Evolutionary conservation across 257 asterid genomes (phyloP).

Genomic region (Ballota nigra): DNA sequence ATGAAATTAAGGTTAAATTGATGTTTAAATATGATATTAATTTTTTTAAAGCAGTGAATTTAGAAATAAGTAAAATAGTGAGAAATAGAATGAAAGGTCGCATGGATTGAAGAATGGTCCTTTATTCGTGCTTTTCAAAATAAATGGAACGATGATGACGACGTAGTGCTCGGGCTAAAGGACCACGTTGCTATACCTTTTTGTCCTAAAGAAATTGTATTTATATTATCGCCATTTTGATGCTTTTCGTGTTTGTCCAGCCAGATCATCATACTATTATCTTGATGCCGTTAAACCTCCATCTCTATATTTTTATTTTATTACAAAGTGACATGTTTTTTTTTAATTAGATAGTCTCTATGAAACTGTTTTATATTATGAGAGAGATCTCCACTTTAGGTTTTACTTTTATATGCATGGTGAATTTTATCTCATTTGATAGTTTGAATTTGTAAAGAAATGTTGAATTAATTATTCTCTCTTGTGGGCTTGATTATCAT

Average conservation of each 20-base stretch:
- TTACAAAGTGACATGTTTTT: background rate
- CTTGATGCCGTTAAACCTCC: slow-evolving; percentile 17
- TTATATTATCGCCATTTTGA: slow-evolving; percentile 11
- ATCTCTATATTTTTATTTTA: background rate
- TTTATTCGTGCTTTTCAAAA: slow-evolving; percentile 30
- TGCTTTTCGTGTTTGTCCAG: slow-evolving; percentile 25
- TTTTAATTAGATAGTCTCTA: no score
- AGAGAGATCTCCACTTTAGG: no score
- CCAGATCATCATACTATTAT: slow-evolving; percentile 11
- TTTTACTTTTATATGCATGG: no score
- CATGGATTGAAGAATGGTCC: slow-evolving; percentile 28
- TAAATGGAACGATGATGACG: slow-evolving; percentile 38
- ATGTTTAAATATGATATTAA: no score
- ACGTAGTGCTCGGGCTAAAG: slow-evolving; percentile 34
- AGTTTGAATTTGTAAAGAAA: no score
- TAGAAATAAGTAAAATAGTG: background rate
- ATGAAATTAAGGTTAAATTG: no score
- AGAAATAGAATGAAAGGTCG: slow-evolving; percentile 16
- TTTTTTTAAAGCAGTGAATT: background rate
- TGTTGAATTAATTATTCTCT: no score
- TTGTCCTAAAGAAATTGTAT: slow-evolving; percentile 18
- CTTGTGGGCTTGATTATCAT: no score
- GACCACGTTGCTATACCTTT: slow-evolving; percentile 41
- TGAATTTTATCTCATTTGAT: no score
- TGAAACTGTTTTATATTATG: no score